These are phyloP conservation scores for Macaranga tanarius DNA, from an alignment of 441 rosid species.

Conservation along the genomic window DNA sequence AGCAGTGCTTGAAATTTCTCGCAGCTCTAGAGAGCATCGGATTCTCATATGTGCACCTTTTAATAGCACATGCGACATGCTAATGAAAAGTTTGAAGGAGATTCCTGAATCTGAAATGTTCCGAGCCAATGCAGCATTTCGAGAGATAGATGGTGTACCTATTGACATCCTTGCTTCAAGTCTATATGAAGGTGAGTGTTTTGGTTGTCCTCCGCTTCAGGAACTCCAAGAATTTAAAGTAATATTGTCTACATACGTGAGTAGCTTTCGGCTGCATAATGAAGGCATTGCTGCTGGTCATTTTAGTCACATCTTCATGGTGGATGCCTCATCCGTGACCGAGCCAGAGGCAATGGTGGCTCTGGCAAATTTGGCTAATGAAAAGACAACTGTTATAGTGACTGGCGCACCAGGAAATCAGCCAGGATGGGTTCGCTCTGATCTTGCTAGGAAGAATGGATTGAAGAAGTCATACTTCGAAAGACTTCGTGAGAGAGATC, in stretches of 20 bases:
- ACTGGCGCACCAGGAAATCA: conserved; percentile 30
- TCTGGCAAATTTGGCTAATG: conserved; percentile 31
- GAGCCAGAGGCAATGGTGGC: conserved; percentile 47
- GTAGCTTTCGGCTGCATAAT: conserved; percentile 35
- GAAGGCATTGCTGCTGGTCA: conserved; percentile 39
- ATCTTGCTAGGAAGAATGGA: conserved; percentile 34
- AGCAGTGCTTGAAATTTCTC: conserved; percentile 7
- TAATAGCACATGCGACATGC: background rate
- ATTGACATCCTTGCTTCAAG: conserved; percentile 34
- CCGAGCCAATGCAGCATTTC: conserved; percentile 48
- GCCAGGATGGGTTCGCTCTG: conserved; percentile 31
- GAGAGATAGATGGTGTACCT: conserved; percentile 35
- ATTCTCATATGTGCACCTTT: no score
- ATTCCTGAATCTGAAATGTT: conserved; percentile 17
- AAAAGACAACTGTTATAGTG: conserved; percentile 32
- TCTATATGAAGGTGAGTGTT: conserved; percentile 30
- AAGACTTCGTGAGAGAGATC: conserved; percentile 27
- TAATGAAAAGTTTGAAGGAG: conserved; percentile 31
- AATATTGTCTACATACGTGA: conserved; percentile 37
- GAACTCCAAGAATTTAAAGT: conserved; percentile 29
- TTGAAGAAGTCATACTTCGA: conserved; percentile 43
- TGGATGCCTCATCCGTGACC: conserved; percentile 39
- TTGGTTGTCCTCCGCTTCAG: conserved; percentile 38
- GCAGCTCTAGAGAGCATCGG: no score
- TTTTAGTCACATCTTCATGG: conserved; percentile 39